Evolutionary conservation across 1,139 yeast genomes (phyloP), one percentile per base, ranked within the genome.

Genomic region (Kazachstania sp.): DNA sequence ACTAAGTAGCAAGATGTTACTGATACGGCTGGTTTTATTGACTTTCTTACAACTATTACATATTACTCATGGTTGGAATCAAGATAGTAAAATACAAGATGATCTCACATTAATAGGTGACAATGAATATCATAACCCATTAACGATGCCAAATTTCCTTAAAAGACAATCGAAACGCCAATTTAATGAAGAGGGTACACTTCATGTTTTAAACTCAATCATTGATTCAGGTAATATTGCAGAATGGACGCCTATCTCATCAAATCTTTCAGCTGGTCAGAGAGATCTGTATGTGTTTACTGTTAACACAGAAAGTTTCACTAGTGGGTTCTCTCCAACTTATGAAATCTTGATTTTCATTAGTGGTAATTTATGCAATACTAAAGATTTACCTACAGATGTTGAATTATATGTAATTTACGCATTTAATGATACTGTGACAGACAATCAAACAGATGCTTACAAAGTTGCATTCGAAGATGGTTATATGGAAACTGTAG

Each of bases 401-500:
- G 64, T 75, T 18, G 70, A 73, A 40, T 59, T 81, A 35, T 67
- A 72, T 4, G 72, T 81, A 0, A 75, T 73, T 53, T 77, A 74
- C 57, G 71, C 81, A 3, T 73, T 75, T 55, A 74, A 78, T 55
- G 58, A 74, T 4, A 59, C 71, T 15, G 66, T 74, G 63, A 65
- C 71, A 44, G 41, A 53, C 0, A 57, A 75, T 54, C 41, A 52
- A 1, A 29, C 51, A 1, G 30, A 43, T 15, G 57, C 57, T 7
- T 31, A 39, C 1, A 37, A 39, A 54, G 45, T 71, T 64, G 12
- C 56, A 48, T 63, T 76, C 66, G 67, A 51, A 39, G 55, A 69
- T 51, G 86, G 87, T 0, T 81, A 79, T 56, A 69, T 78, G 53
- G 77, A 78, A 56, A 81, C 75, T 0, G 61, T 78, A 48, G 79